phyloP scores from a whole-genome alignment of 176 grass and related monocot species.

The Canna indica region DNA sequence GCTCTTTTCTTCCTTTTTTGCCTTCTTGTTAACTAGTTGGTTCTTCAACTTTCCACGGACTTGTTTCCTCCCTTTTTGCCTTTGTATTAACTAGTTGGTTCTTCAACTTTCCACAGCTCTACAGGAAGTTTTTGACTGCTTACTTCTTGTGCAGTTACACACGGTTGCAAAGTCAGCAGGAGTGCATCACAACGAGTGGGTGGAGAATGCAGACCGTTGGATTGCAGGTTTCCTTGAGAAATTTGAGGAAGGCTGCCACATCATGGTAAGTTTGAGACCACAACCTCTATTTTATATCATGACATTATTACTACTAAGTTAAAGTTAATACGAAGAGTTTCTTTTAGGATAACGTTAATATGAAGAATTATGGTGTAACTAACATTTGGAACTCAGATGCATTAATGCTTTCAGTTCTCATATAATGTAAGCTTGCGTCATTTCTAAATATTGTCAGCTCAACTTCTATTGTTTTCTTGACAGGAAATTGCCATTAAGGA shows the following conservation, averaged over 20 bases:
- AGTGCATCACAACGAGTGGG: constrained; percentile 11
- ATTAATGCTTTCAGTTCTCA: background rate
- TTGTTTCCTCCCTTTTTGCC: background rate
- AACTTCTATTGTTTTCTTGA: constrained; percentile 1
- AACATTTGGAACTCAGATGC: background rate
- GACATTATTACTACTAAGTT: background rate
- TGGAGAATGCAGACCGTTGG: constrained; percentile 21
- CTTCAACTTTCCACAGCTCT: background rate
- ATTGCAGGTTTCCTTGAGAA: constrained; percentile 20
- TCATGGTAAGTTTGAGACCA: constrained; percentile 5
- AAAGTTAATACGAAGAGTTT: background rate
- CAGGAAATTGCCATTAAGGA: constrained; percentile 59
- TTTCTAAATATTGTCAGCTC: no score
- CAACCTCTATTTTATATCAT: background rate
- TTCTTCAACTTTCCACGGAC: background rate
- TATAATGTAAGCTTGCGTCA: background rate
- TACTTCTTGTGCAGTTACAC: constrained; percentile 17
- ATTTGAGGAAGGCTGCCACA: constrained; percentile 21
- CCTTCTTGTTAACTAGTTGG: no score
- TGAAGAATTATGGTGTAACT: no score
- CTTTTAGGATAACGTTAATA: no score
- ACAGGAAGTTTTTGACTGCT: background rate
- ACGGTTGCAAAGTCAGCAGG: constrained; percentile 13
- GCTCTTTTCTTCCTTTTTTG: no score
- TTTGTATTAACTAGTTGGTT: background rate